Evolutionary conservation across 495 filamentous ascomycete species (phyloP).

Genomic region (Talaromyces nanjingensis): DNA sequence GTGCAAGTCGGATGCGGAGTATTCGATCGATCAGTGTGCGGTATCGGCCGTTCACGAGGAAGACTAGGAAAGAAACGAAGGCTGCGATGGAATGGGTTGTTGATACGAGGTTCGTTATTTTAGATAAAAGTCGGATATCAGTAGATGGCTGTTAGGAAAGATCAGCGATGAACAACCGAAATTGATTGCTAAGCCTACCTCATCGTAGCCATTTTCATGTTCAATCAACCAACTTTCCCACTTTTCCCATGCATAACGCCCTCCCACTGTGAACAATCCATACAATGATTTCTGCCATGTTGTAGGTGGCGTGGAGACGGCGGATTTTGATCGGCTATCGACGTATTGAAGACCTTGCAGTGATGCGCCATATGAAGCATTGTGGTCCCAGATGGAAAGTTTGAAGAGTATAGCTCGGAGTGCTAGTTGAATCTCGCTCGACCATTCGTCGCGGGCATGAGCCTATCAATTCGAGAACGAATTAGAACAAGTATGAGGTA

Average conservation of each 20-base stretch:
- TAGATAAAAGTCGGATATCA: conserved; percentile 52
- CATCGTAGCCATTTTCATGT: conserved; percentile 63
- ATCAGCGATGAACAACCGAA: not conserved
- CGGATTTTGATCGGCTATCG: conserved; percentile 65
- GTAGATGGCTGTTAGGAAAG: conserved; percentile 27
- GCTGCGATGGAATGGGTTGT: conserved; percentile 72
- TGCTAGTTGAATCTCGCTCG: conserved; percentile 70
- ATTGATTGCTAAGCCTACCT: conserved; percentile 26
- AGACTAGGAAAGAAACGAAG: conserved; percentile 80
- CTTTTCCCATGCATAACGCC: conserved; percentile 80
- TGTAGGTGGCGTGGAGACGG: conserved; percentile 54
- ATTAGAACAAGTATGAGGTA: not conserved
- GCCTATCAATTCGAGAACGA: conserved; percentile 26
- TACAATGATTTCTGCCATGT: conserved; percentile 79
- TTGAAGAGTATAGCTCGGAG: conserved; percentile 85
- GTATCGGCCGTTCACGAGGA: conserved; percentile 84
- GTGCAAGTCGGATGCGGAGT: conserved; percentile 76
- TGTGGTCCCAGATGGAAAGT: conserved; percentile 91
- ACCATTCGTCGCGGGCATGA: conserved; percentile 71
- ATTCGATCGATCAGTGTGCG: conserved; percentile 84
- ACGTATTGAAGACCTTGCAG: conserved; percentile 86
- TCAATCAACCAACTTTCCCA: conserved; percentile 84
- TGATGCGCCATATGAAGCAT: conserved; percentile 89
- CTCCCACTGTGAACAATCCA: conserved; percentile 77
- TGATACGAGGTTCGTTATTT: conserved; percentile 59